Base-by-base conservation (phyloP, 352 stramenopile species). In the Phytophthora macrochlamydospora region DNA sequence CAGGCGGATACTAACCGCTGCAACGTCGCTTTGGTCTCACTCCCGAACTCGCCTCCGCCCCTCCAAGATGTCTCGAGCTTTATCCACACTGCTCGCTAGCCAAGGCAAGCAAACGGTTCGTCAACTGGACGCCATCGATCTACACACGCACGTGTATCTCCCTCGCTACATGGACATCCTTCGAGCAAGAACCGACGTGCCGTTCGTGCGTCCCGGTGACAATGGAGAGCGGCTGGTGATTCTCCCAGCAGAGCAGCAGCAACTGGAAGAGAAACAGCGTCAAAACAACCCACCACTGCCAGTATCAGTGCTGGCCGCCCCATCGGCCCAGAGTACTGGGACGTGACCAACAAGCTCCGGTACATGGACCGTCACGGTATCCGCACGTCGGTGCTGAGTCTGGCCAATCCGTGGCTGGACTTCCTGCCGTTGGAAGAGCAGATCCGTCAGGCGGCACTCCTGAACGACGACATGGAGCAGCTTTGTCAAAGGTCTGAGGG, bases 291-390 rank as follows among this genome's bases (percentile, higher is more conserved):
- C 42, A 56, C 54, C 13, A 60, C 59, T 28, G 58, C 45, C 28
- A 68, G 59, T 11, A 90, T 85, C 63, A 79, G 70, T 28, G 62
- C 66, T 2, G 81, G 81, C 18, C 59, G 81, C 4, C 81, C 81
- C 42, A 90, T 90, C 56, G 80, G 81, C 2, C 64, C 61, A 7
- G 81, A 91, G 64, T 91, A 90, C 61, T 91, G 70, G 66, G 65
- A 84, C 63, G 61, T 77, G 1, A 32, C 61, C 35, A 62, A 81
- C 57, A 91, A 91, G 57, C 70, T 91, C 32, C 51, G 59, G 28
- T 91, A 89, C 71, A 91, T 91, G 82, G 81, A 91, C 52, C 58
- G 55, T 24, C 82, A 91, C 56, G 81, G 81, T n/a, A 90, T 89
- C 59, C 57, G 51, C 38, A 65, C 66, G 44, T 88, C 78, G 3